Evolutionary conservation across 2,329 filamentous ascomycete species (phyloP), one percentile per base, ranked within the genome.

Genomic region (Clarireedia hainanense): DNA sequence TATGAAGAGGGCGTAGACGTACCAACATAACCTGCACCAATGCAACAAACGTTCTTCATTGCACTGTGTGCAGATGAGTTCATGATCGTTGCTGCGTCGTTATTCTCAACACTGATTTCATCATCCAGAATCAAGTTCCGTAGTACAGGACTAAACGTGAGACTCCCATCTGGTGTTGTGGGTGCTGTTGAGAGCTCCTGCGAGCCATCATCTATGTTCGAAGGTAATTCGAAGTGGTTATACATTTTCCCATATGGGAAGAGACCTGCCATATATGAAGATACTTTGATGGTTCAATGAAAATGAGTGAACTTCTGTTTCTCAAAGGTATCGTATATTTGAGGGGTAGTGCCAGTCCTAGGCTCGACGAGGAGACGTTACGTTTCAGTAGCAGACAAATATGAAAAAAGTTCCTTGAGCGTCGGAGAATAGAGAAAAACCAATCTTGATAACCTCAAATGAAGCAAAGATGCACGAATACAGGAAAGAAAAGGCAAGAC

Each of bases 1-100:
- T 23, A 23, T 45, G 17, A 45, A 20, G 5, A 6, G 40, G 12
- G 49, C 6, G 4, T n/a, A 26, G 10, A 75, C 83, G 65, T 76
- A 88, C 84, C 85, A 61, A 89, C 84, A 69, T 89, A 89, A 63
- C 86, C 86, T 62, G 86, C 86, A 50, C 86, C 86, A 60, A 89
- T 82, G 67, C 84, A 89, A 71, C 86, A 89, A 52, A 89, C 83
- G 65, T 80, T 84, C 64, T 73, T 74, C 40, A 85, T 70, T 7
- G 20, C 42, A 17, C 5, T 23, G 6, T 17, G 12, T 12, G 15
- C 17, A 26, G 37, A 40, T 15, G 37, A 49, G 6, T 52, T 55
- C 23, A 52, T 51, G 12, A 57, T 24, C 20, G 56, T 57, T 30
- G 49, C 42, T 15, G 30, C 10, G 14, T 48, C 58, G 4, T 40